Evolutionary conservation across 2,329 filamentous ascomycete genomes (phyloP).

Genomic region (Remersonia thermophila): DNA sequence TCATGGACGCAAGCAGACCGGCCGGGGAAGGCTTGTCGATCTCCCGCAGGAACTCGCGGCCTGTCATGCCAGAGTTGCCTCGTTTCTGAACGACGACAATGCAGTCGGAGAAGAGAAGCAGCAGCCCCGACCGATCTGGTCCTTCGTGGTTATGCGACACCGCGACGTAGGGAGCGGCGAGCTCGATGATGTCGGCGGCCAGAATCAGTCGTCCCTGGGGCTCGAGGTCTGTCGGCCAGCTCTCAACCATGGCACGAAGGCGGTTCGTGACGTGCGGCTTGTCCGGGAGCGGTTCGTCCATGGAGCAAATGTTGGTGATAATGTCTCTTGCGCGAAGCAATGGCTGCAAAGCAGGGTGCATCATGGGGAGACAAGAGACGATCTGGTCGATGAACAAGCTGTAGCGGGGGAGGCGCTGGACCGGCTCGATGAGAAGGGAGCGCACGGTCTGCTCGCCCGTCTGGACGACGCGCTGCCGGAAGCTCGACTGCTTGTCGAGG

Average conservation of each 20-base stretch:
- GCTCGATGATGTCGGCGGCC: constrained; percentile 67
- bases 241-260: constrained; percentile 62
- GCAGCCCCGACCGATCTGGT: constrained; percentile 49
- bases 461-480: constrained; percentile 66
- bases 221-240: constrained; percentile 61
- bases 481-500: constrained; percentile 68
- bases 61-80: constrained; percentile 48
- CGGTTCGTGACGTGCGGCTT: constrained; percentile 63
- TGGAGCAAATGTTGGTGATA: constrained; percentile 90
- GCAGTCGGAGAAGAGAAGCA: constrained; percentile 76
- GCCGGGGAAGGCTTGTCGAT: constrained; percentile 67
- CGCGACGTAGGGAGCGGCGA: constrained; percentile 54
- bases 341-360: constrained; percentile 69
- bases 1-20: constrained; percentile 50
- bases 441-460: constrained; percentile 83
- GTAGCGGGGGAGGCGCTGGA: constrained; percentile 87
- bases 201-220: constrained; percentile 69
- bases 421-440: constrained; percentile 88
- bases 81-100: constrained; percentile 66
- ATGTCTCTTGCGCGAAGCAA: constrained; percentile 86
- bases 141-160: constrained; percentile 28
- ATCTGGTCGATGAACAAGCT: constrained; percentile 96
- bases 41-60: constrained; percentile 69
- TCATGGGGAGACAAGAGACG: constrained; percentile 68
- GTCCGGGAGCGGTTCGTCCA: constrained; percentile 60